Evolutionary conservation across 1,284 basidiomycete genomes (phyloP).

Genomic region (Pulchroboletus neoregius): DNA sequence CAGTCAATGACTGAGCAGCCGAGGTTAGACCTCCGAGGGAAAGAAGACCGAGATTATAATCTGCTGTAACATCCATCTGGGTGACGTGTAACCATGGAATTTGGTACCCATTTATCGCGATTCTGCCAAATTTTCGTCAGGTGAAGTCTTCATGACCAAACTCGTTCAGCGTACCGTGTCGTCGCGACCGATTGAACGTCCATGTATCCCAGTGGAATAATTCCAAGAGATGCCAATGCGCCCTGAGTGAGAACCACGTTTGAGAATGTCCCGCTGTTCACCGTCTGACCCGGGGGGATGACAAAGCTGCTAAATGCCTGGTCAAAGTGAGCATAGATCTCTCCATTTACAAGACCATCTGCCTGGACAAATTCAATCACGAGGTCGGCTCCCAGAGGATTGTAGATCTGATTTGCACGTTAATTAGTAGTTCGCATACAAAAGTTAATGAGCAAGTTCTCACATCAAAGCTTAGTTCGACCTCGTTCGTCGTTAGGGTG

Average conservation of each 20-base stretch:
- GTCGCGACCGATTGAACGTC: conserved; percentile 52
- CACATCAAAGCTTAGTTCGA: conserved; percentile 55
- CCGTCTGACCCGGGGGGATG: conserved; percentile 52
- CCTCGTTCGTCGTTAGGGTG: conserved; percentile 47
- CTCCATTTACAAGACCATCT: conserved; percentile 49
- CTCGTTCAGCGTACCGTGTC: conserved; percentile 31
- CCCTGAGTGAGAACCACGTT: conserved; percentile 59
- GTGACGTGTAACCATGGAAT: conserved; percentile 55
- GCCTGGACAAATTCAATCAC: conserved; percentile 54
- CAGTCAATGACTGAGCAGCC: conserved; percentile 15
- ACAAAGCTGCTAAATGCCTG: conserved; percentile 51
- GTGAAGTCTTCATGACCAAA: not conserved
- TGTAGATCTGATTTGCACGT: conserved; percentile 39
- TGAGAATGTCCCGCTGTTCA: conserved; percentile 51
- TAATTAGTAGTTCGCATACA: conserved; percentile 1
- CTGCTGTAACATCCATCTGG: conserved; percentile 45
- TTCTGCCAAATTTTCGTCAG: conserved; percentile 18
- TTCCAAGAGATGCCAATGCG: conserved; percentile 47
- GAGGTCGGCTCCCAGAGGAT: conserved; percentile 56
- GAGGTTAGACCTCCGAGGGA: conserved; percentile 21
- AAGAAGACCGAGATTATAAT: conserved; percentile 34
- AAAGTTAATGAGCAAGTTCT: conserved; percentile 13
- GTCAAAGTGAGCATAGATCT: conserved; percentile 54
- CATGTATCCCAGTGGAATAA: conserved; percentile 50
- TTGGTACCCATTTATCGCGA: conserved; percentile 49